Percentiles rank a stretch among this genome's conserved stretches.
These are phyloP conservation scores for Coemansia sp. DNA, from an alignment of 192 early-diverging fungal genomes.

Conservation along the genomic window DNA sequence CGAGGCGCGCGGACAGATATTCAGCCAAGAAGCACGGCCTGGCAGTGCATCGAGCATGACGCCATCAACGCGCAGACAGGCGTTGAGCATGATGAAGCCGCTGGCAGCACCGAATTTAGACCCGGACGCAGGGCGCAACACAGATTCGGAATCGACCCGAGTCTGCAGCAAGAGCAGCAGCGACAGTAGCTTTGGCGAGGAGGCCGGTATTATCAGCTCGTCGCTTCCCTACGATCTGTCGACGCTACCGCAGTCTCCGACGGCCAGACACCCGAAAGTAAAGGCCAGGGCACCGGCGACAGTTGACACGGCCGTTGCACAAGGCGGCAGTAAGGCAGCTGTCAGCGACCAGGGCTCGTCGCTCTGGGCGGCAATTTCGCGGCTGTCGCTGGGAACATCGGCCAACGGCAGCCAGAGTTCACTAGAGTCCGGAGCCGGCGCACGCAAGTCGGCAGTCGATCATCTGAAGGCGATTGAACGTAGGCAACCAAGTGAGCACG, in stretches of 20 bases:
- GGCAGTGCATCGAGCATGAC: background rate
- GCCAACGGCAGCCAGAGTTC: constrained; percentile 5
- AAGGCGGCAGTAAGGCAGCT: background rate
- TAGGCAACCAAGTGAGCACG: constrained; percentile 5
- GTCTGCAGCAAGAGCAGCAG: constrained; percentile 6
- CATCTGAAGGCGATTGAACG: constrained; percentile 14
- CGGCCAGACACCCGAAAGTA: background rate
- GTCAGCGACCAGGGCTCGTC: background rate
- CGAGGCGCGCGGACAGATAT: constrained; percentile 32
- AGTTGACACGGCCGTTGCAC: background rate
- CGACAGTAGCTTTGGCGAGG: constrained; percentile 1
- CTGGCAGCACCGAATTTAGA: constrained; percentile 3
- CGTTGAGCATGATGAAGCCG: constrained; percentile 28
- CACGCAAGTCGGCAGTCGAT: constrained; percentile 12
- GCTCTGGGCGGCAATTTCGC: constrained; percentile 16
- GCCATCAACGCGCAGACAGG: constrained; percentile 5
- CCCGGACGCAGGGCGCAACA: background rate
- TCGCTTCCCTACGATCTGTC: background rate
- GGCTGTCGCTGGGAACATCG: constrained; percentile 6
- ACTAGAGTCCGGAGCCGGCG: background rate
- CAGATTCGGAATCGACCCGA: background rate
- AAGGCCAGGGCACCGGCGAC: background rate
- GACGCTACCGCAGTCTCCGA: background rate
- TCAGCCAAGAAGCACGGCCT: background rate
- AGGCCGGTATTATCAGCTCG: background rate